Conservation (phyloP, 495 filamentous ascomycete genomes). For the Glarea lozoyensis region DNA sequence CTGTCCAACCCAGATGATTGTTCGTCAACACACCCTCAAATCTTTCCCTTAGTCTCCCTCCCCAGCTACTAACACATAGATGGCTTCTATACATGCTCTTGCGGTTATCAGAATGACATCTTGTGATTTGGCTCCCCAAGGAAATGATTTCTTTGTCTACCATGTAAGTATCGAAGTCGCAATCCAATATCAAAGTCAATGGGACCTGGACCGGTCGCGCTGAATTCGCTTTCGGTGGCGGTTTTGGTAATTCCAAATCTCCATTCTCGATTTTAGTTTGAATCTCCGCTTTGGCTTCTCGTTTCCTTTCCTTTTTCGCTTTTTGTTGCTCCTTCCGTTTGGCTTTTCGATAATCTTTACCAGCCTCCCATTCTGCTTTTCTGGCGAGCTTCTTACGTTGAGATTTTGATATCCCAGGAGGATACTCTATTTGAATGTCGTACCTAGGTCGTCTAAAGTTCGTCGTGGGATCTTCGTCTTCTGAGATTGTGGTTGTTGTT, state of each 20-base stretch:
- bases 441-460: too few relatives aligned
- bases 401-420: constrained; percentile 60
- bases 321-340: constrained; percentile 64
- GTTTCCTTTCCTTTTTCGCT: constrained; percentile 52
- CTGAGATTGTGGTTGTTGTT: neutral
- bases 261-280: constrained; percentile 32
- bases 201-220: constrained; percentile 47
- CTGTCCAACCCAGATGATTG: constrained; percentile 70
- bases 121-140: constrained; percentile 70
- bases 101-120: constrained; percentile 81
- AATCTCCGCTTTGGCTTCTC: constrained; percentile 27
- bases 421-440: constrained; percentile 11
- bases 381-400: constrained; percentile 65
- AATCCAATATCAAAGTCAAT: constrained; percentile 77
- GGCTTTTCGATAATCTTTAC: constrained; percentile 56
- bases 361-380: constrained; percentile 57
- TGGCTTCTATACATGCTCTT: constrained; percentile 54
- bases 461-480: too few relatives aligned
- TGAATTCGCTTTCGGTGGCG: constrained; percentile 17
- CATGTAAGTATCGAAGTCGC: constrained; percentile 89
- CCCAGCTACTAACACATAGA: constrained; percentile 66
- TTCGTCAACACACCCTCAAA: constrained; percentile 66
- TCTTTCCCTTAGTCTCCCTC: constrained; percentile 63
- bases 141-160: constrained; percentile 71
- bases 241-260: constrained; percentile 27